Conservation (phyloP, 2,329 filamentous ascomycete species). For the Colletotrichum chrysophilum region DNA sequence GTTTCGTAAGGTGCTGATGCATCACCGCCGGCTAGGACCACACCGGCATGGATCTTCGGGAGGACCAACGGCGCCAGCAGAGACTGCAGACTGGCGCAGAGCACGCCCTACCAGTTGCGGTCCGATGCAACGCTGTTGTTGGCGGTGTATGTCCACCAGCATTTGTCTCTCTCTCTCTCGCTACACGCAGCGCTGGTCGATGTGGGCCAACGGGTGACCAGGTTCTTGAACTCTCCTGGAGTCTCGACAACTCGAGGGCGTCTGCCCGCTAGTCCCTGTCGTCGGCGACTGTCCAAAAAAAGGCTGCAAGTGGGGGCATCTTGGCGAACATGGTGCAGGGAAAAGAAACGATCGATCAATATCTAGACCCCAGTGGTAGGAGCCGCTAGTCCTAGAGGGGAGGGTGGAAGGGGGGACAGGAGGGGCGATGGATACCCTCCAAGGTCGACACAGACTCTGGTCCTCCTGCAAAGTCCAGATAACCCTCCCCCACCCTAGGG, state of each 20-base stretch:
- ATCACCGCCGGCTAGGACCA: background rate
- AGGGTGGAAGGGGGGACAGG: background rate
- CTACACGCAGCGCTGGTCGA: background rate
- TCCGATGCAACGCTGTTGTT: background rate
- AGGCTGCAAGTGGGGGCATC: background rate
- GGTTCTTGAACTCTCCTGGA: background rate
- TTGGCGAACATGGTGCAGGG: background rate
- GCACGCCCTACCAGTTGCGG: background rate
- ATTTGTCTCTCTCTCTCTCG: background rate
- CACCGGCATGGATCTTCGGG: background rate
- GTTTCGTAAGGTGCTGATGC: background rate
- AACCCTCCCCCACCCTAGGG: no score
- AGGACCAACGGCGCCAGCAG: background rate
- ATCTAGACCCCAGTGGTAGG: background rate
- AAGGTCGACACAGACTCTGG: background rate
- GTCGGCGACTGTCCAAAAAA: background rate
- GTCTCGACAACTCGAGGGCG: background rate
- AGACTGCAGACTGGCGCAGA: background rate
- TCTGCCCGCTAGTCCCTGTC: background rate
- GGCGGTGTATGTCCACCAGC: background rate
- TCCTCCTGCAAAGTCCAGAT: background rate
- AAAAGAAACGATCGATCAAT: background rate
- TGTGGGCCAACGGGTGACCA: background rate
- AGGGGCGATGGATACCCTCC: background rate
- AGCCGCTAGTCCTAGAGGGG: background rate